These are phyloP conservation scores for Penicillium antarcticum DNA, from an alignment of 495 filamentous ascomycete species.

Conservation along the genomic window DNA sequence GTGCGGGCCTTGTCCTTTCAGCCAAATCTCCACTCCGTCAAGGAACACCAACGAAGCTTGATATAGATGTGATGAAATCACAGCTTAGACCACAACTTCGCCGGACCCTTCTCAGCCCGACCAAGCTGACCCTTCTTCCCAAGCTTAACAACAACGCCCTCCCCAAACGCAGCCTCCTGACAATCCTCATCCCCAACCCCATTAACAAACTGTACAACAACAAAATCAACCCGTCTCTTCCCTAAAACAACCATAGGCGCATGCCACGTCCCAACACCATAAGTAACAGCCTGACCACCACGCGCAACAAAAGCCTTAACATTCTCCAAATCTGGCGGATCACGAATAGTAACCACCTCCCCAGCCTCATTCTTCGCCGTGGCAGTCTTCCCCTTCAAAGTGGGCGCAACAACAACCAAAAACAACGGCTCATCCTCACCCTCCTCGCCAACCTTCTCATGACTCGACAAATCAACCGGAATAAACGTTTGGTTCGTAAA, in stretches of 20 bases:
- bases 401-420: constrained; percentile 91
- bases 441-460: constrained; percentile 24
- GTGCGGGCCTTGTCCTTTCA: neutral
- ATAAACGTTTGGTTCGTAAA: constrained; percentile 92
- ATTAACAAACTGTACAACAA: constrained; percentile 86
- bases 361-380: constrained; percentile 32
- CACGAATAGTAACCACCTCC: constrained; percentile 37
- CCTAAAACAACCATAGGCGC: constrained; percentile 94
- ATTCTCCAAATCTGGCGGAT: constrained; percentile 70
- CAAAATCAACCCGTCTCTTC: constrained; percentile 65
- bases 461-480: constrained; percentile 59
- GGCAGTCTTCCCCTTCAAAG: constrained; percentile 33
- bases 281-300: constrained; percentile 84
- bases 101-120: constrained; percentile 32
- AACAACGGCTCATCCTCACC: constrained; percentile 45
- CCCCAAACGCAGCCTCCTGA: constrained; percentile 68
- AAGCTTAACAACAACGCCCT: constrained; percentile 35
- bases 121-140: constrained; percentile 21
- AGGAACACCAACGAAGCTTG: neutral
- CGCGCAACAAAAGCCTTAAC: constrained; percentile 75
- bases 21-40: neutral
- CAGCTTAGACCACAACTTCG: constrained; percentile 26
- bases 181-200: constrained; percentile 83
- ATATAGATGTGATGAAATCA: neutral
- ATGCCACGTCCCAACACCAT: constrained; percentile 92